Evolutionary conservation across 2,329 filamentous ascomycete species (phyloP), one percentile per base, ranked within the genome.

Genomic region (Stachybotrys echinatus): DNA sequence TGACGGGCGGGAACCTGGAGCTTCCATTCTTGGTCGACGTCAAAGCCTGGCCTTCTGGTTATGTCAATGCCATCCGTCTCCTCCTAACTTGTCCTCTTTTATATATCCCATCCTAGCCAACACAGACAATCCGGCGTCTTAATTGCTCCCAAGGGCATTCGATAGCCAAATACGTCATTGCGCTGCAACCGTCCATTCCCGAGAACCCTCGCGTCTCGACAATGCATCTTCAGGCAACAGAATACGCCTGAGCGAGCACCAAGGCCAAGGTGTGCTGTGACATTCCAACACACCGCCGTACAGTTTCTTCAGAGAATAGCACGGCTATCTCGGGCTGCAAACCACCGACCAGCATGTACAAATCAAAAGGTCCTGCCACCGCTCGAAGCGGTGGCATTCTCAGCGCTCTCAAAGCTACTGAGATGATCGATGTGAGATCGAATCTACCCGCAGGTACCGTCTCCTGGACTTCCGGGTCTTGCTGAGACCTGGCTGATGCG

Each of bases 351-450:
- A 48, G 43, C 53, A 77, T 77, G 74, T 69, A 74, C 51, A 67
- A 68, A 57, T 67, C 72, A 57, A 74, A 67, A 60, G 66, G 70
- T 61, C 66, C 67, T 51, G 64, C 63, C 53, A 59, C 64, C 57
- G 57, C 66, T 47, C 68, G 65, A 38, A 71, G 70, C 61, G 69
- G 65, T 55, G 77, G 77, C 66, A 82, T 95, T 59, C 76, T 96
- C 62, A 83, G 84, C 52, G 88, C 89, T 42, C 75, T 97, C 60
- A 87, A 87, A 62, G 85, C 86, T 55, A 87, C 90, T 19, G 84
- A 89, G 67, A 89, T 96, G 76, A 74, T 92, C 52, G 84, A 89
- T 50, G 79, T 81, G 38, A 91, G 89, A 69, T 83, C 92, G 21
- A 79, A 84, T 39, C 77, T 97, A 31, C 92, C 92, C 55, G 91